Conservation (phyloP, 192 early-diverging fungal genomes). For the Coemansia sp. region DNA sequence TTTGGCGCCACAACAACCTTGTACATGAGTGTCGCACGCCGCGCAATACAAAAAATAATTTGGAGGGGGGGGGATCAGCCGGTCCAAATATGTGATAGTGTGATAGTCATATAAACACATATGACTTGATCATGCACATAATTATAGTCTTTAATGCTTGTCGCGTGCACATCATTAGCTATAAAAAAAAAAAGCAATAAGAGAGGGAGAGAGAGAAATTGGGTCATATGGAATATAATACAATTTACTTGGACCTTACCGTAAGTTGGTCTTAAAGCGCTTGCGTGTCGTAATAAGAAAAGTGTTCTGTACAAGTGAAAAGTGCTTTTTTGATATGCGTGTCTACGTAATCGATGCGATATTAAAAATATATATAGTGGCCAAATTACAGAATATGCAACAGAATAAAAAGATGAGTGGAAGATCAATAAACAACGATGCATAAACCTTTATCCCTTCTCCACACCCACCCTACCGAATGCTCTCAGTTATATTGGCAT, state of each 20-base stretch:
- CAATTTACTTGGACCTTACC: no score
- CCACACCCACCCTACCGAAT: no score
- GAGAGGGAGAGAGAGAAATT: neutral
- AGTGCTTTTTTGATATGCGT: constrained; percentile 3
- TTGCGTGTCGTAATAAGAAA: no score
- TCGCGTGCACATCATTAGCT: neutral
- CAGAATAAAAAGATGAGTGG: neutral
- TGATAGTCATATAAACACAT: no score
- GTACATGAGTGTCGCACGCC: neutral
- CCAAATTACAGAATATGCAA: no score
- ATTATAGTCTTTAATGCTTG: no score
- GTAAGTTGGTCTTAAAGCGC: no score
- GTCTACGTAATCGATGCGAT: constrained; percentile 1
- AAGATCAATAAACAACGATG: neutral
- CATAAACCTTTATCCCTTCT: no score
- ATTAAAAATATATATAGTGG: constrained; percentile 1
- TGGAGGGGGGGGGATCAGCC: no score
- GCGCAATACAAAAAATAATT: no score
- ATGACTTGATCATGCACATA: neutral
- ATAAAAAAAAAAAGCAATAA: neutral
- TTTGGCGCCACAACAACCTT: constrained; percentile 5
- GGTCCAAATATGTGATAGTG: no score
- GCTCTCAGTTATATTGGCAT: neutral
- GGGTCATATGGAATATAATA: constrained; percentile 1
- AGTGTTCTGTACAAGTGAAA: no score